Evolutionary conservation across 177 flowering plant genomes (phyloP).

Genomic region (Vitis hybrid): DNA sequence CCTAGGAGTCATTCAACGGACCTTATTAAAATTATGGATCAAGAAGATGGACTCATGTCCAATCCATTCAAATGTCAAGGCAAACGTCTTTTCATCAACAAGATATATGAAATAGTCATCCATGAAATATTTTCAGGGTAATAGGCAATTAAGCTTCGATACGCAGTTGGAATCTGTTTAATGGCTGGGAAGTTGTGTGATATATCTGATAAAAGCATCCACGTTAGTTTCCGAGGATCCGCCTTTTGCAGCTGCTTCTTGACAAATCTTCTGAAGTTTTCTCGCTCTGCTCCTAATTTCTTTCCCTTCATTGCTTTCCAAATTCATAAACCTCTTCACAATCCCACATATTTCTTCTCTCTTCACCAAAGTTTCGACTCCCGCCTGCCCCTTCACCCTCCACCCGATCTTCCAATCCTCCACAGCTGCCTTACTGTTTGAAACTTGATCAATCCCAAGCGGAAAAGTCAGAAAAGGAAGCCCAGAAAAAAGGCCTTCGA

Average conservation of each 20-base stretch:
- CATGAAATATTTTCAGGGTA: too few species aligned
- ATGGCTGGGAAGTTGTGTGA: not conserved
- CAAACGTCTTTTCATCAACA: too few species aligned
- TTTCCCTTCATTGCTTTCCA: constrained; percentile 24
- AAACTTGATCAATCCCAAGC: constrained; percentile 39
- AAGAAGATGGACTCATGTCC: too few species aligned
- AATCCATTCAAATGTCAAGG: too few species aligned
- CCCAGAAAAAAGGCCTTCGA: constrained; percentile 52
- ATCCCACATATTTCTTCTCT: constrained; percentile 33
- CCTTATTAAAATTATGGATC: too few species aligned
- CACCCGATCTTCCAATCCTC: constrained; percentile 62
- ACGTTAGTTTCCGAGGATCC: constrained; percentile 18
- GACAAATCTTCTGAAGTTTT: constrained; percentile 20
- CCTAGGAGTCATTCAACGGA: too few species aligned
- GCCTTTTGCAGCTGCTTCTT: constrained; percentile 13
- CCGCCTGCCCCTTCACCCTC: constrained; percentile 25
- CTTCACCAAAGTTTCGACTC: constrained; percentile 20
- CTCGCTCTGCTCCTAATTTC: constrained; percentile 26
- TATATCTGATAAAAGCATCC: constrained; percentile 16
- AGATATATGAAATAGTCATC: too few species aligned
- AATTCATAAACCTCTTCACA: constrained; percentile 40
- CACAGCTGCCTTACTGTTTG: constrained; percentile 38
- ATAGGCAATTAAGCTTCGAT: too few species aligned
- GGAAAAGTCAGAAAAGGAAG: constrained; percentile 59
- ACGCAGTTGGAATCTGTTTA: too few species aligned